Base-by-base conservation (phyloP, 352 stramenopile genomes). In the Globisporangium perplexum region DNA sequence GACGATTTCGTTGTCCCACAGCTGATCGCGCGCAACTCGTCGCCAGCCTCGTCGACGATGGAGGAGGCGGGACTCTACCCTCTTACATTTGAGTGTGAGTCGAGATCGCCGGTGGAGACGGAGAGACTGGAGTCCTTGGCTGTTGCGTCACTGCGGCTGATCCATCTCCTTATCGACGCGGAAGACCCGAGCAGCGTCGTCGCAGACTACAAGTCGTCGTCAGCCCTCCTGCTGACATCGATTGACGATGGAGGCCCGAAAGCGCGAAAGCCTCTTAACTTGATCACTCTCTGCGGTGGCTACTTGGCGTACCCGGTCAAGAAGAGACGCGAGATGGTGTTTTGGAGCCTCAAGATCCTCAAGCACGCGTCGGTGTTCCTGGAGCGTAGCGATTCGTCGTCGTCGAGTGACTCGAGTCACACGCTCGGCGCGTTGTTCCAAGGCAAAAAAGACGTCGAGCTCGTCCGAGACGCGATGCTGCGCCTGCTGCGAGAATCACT, bases 351-450 rank as follows among this genome's bases (percentile, higher is more conserved):
- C 28, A 66, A 65, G 44, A 71, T 87, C 42, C 54, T 89, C 36
- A 68, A 77, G n/a, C 71, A 65, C 45, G 74, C 72, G 2, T 68
- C 74, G 33, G 35, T 64, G 18, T 50, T 50, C 15, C 50, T 69
- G 15, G 49, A 57, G 11, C 46, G 46, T 18, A 50, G 47, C 26
- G 46, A 38, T 14, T 24, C 41, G 14, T 61, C 42, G 10, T 24
- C 45, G 28, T 15, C 60, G 24, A 46, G 50, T 22, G 44, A 18
- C 14, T 69, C 57, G 14, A 72, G 70, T 45, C 72, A 74, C 26
- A 86, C 78, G 14, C 53, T 90, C 0, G 65, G 81, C 23, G 63
- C 75, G 12, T 59, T 84, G 8, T 86, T 87, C 50, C 65, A 69
- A 39, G 66, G 69, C 18, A 53, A 64, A n/a, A 48, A 65, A 12